Percentiles rank a stretch among this genome's conserved stretches.
Evolutionary conservation across 2,329 filamentous ascomycete species (phyloP).

Genomic region (Penicillium olsonii): DNA sequence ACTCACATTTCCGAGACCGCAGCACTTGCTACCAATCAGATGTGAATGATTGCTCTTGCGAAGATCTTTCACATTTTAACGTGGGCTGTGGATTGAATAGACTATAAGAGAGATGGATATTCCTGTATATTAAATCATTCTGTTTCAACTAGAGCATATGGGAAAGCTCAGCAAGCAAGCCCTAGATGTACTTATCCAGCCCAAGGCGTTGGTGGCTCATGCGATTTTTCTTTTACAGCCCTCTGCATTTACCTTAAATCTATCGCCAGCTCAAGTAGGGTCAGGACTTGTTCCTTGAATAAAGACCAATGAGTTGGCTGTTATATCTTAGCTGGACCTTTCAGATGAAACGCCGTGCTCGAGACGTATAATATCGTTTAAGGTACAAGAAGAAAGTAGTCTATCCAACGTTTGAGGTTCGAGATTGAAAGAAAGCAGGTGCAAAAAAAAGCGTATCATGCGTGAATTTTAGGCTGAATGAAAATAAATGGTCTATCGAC

Average conservation of each 20-base stretch:
- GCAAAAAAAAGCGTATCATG: slow-evolving; percentile 16
- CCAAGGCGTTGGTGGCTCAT: slow-evolving; percentile 6
- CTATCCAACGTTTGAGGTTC: slow-evolving; percentile 9
- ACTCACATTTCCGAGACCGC: neutral
- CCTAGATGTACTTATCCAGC: slow-evolving; percentile 1
- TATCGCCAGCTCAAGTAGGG: no score
- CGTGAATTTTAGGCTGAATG: slow-evolving; percentile 10
- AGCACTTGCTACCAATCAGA: neutral
- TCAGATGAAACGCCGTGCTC: no score
- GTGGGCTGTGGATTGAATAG: neutral
- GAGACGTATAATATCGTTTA: neutral
- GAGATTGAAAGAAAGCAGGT: slow-evolving; percentile 3
- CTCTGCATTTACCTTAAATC: neutral
- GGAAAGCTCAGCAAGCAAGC: neutral
- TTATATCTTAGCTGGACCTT: no score
- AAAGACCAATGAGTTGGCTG: no score
- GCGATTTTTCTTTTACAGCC: neutral
- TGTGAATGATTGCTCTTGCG: neutral
- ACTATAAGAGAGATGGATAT: neutral
- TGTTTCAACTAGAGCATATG: slow-evolving; percentile 11
- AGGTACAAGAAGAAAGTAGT: neutral
- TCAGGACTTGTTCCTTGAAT: no score
- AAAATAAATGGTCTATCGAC: slow-evolving; percentile 27
- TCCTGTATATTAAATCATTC: slow-evolving; percentile 11
- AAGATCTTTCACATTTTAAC: neutral